Conservation (phyloP, 345 rosid species). For the Eucalyptus pauciflora region DNA sequence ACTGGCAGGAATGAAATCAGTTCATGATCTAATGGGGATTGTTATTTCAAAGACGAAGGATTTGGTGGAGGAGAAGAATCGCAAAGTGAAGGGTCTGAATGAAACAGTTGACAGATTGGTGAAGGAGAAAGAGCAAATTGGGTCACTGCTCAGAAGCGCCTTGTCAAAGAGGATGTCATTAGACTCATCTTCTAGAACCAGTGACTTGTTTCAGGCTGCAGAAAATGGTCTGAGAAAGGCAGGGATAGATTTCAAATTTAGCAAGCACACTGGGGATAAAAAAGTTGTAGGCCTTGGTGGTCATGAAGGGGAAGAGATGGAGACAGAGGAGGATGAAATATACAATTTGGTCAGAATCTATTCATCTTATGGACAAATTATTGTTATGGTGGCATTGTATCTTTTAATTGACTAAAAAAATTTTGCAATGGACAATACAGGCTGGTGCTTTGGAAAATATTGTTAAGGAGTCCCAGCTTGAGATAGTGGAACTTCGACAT, state of each 20-base stretch:
- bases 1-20: slow-evolving; percentile 90
- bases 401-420: not conserved
- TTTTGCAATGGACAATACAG: slow-evolving; percentile 12
- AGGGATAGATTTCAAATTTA: slow-evolving; percentile 58
- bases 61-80: slow-evolving; percentile 56
- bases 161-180: slow-evolving; percentile 57
- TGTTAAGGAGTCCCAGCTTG: slow-evolving; percentile 82
- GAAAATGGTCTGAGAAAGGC: slow-evolving; percentile 78
- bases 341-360: slow-evolving; percentile 53
- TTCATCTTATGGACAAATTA: not conserved
- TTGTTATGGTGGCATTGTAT: not conserved
- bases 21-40: slow-evolving; percentile 51
- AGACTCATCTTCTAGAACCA: slow-evolving; percentile 47
- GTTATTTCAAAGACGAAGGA: slow-evolving; percentile 48
- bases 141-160: slow-evolving; percentile 77
- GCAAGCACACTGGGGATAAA: slow-evolving; percentile 27
- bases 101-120: slow-evolving; percentile 55
- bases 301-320: slow-evolving; percentile 14
- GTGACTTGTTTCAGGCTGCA: slow-evolving; percentile 67
- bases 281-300: slow-evolving; percentile 12
- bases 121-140: slow-evolving; percentile 90
- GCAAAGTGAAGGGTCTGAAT: slow-evolving; percentile 50
- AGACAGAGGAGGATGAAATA: slow-evolving; percentile 66
- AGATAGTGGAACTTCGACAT: slow-evolving; percentile 72
- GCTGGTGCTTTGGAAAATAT: slow-evolving; percentile 95